Conservation (phyloP, 108 stramenopile genomes). For the Skeletonema potamos region DNA sequence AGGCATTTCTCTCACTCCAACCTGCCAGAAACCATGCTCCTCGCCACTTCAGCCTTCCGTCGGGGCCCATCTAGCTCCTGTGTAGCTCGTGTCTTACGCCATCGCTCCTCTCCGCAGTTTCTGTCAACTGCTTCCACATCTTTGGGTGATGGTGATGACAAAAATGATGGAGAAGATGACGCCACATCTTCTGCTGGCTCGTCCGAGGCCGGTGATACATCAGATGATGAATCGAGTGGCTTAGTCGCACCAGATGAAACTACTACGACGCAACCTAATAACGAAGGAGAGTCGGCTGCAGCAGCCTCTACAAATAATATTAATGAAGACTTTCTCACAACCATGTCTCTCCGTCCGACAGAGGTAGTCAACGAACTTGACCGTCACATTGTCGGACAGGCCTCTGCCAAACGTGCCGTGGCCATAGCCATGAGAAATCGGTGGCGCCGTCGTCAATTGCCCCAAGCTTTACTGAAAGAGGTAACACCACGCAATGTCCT, state of each 20-base stretch:
- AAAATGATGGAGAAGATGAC: slow-evolving; percentile 8
- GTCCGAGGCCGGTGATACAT: background rate
- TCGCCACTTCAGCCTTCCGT: slow-evolving; percentile 36
- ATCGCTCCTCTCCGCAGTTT: slow-evolving; percentile 3
- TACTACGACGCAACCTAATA: background rate
- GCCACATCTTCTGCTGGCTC: background rate
- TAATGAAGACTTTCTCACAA: slow-evolving; percentile 18
- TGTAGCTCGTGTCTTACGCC: slow-evolving; percentile 13
- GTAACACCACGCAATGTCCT: slow-evolving; percentile 99
- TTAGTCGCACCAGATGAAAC: background rate
- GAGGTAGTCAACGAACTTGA: slow-evolving; percentile 86
- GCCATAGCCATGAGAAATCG: slow-evolving; percentile 99
- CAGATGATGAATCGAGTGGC: background rate
- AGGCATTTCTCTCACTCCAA: too few species aligned
- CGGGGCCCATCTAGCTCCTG: slow-evolving; percentile 5
- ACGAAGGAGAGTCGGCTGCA: background rate
- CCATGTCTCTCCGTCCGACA: slow-evolving; percentile 62
- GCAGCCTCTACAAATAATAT: background rate
- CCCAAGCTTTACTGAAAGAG: slow-evolving; percentile 86
- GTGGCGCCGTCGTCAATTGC: slow-evolving; percentile 94
- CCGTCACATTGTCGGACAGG: slow-evolving; percentile 94
- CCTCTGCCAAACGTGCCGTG: slow-evolving; percentile 96
- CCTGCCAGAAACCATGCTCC: slow-evolving; percentile 11
- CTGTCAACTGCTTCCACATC: slow-evolving; percentile 17
- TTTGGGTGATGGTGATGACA: background rate